These are phyloP conservation scores for Ustilago tritici DNA, from an alignment of 1,284 basidiomycete genomes.

Conservation along the genomic window DNA sequence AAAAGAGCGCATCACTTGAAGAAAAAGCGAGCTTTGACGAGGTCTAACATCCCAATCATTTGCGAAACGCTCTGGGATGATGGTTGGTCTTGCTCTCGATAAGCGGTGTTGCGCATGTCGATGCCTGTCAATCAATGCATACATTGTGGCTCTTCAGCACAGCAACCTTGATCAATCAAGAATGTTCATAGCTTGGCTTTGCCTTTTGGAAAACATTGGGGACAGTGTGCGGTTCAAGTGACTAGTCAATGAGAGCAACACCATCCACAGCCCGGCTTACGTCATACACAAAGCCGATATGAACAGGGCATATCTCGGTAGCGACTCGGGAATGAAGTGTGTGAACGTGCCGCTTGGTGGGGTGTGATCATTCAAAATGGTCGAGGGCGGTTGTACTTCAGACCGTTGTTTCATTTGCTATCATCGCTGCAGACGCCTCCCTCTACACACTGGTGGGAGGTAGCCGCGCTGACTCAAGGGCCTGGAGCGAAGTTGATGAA, in stretches of 20 bases:
- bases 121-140: neutral
- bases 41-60: neutral
- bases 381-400: neutral
- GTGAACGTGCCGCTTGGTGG: neutral
- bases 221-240: neutral
- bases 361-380: neutral
- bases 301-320: neutral
- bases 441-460: neutral
- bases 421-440: neutral
- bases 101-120: neutral
- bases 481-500: neutral
- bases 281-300: neutral
- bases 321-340: neutral
- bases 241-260: neutral
- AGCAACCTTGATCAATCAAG: too few species aligned
- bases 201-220: too few species aligned
- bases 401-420: neutral
- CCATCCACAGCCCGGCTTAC: neutral
- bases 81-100: neutral
- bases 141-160: too few species aligned
- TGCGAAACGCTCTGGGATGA: neutral
- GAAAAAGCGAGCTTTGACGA: neutral
- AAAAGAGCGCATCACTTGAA: constrained; percentile 1
- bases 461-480: neutral
- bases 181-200: too few species aligned